phyloP scores from a whole-genome alignment of 2,329 filamentous ascomycete species.

The Plectosphaerella sp. region DNA sequence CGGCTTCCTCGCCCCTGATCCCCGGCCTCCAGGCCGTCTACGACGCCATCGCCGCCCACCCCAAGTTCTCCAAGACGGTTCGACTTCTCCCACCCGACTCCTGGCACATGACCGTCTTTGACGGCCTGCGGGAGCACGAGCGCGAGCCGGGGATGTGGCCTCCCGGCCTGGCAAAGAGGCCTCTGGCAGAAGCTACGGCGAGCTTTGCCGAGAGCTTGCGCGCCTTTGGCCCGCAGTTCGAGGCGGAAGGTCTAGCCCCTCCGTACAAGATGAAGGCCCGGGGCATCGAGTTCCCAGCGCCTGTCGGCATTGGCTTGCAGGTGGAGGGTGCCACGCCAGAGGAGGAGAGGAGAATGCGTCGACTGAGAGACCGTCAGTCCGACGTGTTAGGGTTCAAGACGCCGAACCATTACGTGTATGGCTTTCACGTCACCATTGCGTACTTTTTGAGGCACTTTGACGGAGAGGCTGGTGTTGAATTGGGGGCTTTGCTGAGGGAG shows the following conservation, averaged over 20 bases:
- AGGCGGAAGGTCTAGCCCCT: constrained; percentile 10
- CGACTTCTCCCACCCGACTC: constrained; percentile 12
- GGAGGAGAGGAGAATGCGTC: constrained; percentile 14
- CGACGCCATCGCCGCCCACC: constrained; percentile 11
- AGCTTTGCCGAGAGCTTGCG: constrained; percentile 8
- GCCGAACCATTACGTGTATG: constrained; percentile 16
- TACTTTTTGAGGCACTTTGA: constrained; percentile 15
- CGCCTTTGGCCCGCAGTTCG: constrained; percentile 5
- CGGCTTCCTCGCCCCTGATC: constrained; percentile 6
- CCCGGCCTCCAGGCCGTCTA: constrained; percentile 9
- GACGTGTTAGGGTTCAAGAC: constrained; percentile 12
- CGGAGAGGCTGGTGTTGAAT: constrained; percentile 8
- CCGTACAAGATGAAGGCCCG: constrained; percentile 10
- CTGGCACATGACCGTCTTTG: constrained; percentile 18
- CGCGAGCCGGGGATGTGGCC: constrained; percentile 15
- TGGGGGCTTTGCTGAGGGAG: constrained; percentile 10
- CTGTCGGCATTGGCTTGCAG: constrained; percentile 7
- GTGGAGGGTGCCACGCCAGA: constrained; percentile 13
- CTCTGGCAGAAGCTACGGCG: constrained; percentile 9
- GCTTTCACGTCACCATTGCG: constrained; percentile 16
- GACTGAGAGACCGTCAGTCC: constrained; percentile 9
- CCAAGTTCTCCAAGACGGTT: constrained; percentile 5
- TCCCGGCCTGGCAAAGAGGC: constrained; percentile 6
- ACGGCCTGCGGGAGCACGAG: constrained; percentile 13
- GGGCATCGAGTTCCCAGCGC: constrained; percentile 1